Evolutionary conservation across 2,329 filamentous ascomycete genomes (phyloP).

Genomic region (Cladosporium sphaerospermum): DNA sequence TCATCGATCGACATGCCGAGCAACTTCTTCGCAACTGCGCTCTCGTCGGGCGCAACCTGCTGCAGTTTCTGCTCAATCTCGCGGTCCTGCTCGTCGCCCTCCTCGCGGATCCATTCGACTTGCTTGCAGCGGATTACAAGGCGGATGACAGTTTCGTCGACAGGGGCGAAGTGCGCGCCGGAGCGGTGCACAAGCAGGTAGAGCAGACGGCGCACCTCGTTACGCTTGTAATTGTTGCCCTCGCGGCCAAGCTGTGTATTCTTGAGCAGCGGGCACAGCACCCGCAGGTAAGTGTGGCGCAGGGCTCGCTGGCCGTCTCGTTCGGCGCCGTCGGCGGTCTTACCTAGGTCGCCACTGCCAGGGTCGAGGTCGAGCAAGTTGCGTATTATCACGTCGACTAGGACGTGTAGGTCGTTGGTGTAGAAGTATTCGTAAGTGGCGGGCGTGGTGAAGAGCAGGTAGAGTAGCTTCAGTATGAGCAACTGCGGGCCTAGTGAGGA

Average conservation of each 20-base stretch:
- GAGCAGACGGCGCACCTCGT: slow-evolving; percentile 74
- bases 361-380: slow-evolving; percentile 94
- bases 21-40: slow-evolving; percentile 45
- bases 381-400: slow-evolving; percentile 91
- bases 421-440: slow-evolving; percentile 97
- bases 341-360: slow-evolving; percentile 48
- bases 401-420: slow-evolving; percentile 89
- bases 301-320: slow-evolving; percentile 44
- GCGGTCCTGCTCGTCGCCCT: slow-evolving; percentile 26
- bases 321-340: slow-evolving; percentile 18
- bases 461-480: slow-evolving; percentile 91
- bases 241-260: slow-evolving; percentile 85
- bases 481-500: slow-evolving; percentile 88
- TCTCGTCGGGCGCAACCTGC: slow-evolving; percentile 23
- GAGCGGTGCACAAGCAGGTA: slow-evolving; percentile 51
- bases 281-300: slow-evolving; percentile 88
- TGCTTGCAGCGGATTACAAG: slow-evolving; percentile 64
- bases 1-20: slow-evolving; percentile 66
- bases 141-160: slow-evolving; percentile 72
- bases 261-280: slow-evolving; percentile 81
- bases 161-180: slow-evolving; percentile 65
- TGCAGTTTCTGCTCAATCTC: slow-evolving; percentile 23
- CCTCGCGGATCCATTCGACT: slow-evolving; percentile 32
- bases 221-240: slow-evolving; percentile 77
- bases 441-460: slow-evolving; percentile 87